Conservation (phyloP, 768 basidiomycete genomes). For the Tylopilus rubrobrunneus region DNA sequence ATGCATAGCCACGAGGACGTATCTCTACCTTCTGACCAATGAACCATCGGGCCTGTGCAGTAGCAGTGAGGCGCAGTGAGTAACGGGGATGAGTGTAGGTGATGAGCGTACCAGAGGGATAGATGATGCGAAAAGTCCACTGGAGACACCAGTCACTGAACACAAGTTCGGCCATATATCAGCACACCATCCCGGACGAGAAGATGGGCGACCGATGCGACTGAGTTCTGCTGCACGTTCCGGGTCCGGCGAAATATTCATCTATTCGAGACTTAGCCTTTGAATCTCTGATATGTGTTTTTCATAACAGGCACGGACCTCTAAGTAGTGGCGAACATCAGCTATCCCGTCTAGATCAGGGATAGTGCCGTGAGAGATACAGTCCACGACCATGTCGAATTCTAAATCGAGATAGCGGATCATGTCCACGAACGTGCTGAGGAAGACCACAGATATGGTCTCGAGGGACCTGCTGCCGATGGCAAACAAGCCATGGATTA, state of each 20-base stretch:
- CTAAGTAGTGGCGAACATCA: not conserved
- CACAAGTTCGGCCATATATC: no score
- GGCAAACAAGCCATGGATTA: not conserved
- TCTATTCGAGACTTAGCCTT: not conserved
- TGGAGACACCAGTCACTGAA: no score
- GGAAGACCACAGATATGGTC: conserved; percentile 1
- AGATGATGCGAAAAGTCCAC: no score
- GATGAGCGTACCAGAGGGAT: no score
- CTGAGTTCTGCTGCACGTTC: no score
- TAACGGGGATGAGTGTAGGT: no score
- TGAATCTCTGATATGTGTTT: not conserved
- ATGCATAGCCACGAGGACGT: no score
- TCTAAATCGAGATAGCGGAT: conserved; percentile 6
- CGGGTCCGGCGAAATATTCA: not conserved
- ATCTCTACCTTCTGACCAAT: no score
- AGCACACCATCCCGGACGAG: no score
- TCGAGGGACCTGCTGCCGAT: not conserved
- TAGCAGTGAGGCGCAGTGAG: no score
- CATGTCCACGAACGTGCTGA: conserved; percentile 13
- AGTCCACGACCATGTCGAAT: conserved; percentile 11
- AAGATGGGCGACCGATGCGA: no score
- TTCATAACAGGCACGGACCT: not conserved
- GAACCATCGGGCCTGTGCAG: no score
- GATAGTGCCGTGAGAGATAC: conserved; percentile 9
- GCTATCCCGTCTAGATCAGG: not conserved